phyloP scores from a whole-genome alignment of 2,329 filamentous ascomycete genomes.

The Alternaria brassicicola region DNA sequence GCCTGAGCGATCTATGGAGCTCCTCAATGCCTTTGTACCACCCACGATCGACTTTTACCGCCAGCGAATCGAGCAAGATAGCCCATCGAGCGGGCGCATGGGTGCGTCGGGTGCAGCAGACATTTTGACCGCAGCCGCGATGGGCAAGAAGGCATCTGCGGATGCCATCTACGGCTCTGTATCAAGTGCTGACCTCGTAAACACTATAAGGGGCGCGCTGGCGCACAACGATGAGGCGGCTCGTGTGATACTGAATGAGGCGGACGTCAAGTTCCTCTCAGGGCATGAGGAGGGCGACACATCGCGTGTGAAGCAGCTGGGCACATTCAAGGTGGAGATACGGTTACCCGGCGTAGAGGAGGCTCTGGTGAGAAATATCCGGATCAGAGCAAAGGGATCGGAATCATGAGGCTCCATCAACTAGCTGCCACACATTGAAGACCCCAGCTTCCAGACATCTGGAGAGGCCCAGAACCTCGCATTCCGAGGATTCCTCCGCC shows the following conservation, averaged over 20 bases:
- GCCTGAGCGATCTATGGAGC: slow-evolving; percentile 54
- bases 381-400: slow-evolving; percentile 41
- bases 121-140: slow-evolving; percentile 45
- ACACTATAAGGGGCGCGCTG: slow-evolving; percentile 56
- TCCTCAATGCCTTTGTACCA: slow-evolving; percentile 57
- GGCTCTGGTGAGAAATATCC: slow-evolving; percentile 40
- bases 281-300: slow-evolving; percentile 45
- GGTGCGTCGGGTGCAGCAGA: slow-evolving; percentile 46
- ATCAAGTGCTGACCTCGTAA: slow-evolving; percentile 59
- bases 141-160: slow-evolving; percentile 33
- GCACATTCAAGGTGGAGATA: slow-evolving; percentile 60
- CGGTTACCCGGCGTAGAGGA: slow-evolving; percentile 55
- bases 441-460: slow-evolving; percentile 13
- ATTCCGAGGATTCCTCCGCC: slow-evolving; percentile 19
- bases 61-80: slow-evolving; percentile 50
- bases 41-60: slow-evolving; percentile 56
- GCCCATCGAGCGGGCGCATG: slow-evolving; percentile 36
- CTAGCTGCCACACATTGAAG: slow-evolving; percentile 5
- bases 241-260: slow-evolving; percentile 56
- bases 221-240: slow-evolving; percentile 59
- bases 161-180: slow-evolving; percentile 61
- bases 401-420: slow-evolving; percentile 16
- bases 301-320: slow-evolving; percentile 59
- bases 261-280: slow-evolving; percentile 58
- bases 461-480: background rate